Conservation (phyloP, 2,329 filamentous ascomycete genomes). For the Fusarium pseudonygamai region DNA sequence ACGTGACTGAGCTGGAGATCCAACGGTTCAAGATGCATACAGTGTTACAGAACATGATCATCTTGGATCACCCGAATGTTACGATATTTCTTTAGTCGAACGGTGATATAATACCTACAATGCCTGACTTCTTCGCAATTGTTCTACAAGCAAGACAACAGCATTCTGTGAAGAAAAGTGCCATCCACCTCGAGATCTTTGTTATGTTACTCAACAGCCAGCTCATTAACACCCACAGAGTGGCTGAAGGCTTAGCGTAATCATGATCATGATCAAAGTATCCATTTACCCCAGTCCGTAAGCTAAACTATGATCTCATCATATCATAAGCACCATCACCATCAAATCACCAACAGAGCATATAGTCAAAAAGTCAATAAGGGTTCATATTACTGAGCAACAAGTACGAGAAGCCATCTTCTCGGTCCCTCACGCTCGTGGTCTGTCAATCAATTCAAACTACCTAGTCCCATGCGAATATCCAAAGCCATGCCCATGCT, state of each 20-base stretch:
- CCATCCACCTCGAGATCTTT: neutral
- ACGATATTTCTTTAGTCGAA: neutral
- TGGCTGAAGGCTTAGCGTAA: slow-evolving; percentile 32
- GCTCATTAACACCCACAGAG: neutral
- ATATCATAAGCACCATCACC: neutral
- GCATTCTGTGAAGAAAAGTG: neutral
- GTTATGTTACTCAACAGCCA: neutral
- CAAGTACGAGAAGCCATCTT: slow-evolving; percentile 21
- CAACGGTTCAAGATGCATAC: neutral
- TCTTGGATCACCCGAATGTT: neutral
- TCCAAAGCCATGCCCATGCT: slow-evolving; percentile 32
- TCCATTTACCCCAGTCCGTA: neutral
- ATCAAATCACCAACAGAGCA: neutral
- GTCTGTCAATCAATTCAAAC: slow-evolving; percentile 30
- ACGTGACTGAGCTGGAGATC: slow-evolving; percentile 44
- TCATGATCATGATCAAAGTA: slow-evolving; percentile 12
- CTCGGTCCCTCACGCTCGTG: slow-evolving; percentile 5
- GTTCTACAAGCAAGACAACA: neutral
- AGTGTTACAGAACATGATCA: neutral
- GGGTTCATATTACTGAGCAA: slow-evolving; percentile 39
- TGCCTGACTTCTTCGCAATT: too few relatives aligned
- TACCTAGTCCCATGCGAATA: slow-evolving; percentile 30
- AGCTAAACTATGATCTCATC: slow-evolving; percentile 5
- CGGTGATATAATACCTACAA: too few relatives aligned
- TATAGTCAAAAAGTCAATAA: slow-evolving; percentile 14